Evolutionary conservation across 192 early-diverging fungal species (phyloP), one percentile per base, ranked within the genome.

Genomic region (Umbelopsis sp.): DNA sequence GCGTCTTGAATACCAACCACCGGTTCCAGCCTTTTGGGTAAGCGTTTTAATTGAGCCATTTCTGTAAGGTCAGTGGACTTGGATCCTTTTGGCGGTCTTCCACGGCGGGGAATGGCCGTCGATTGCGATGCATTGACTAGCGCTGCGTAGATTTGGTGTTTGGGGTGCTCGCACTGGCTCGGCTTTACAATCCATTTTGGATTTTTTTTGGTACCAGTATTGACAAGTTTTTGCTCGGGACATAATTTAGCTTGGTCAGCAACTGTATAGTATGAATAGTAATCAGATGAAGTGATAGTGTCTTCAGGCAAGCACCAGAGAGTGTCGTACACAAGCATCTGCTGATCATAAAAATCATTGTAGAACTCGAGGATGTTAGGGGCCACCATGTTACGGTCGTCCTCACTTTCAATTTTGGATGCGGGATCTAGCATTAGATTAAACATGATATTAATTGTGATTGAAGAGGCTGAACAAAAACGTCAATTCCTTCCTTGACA

Each of bases 1-100:
- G 74, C 67, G 25, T 74, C 74, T 20, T 32, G 45, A 51, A 56
- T 41, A 3, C 72, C 77, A 1, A 78, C 77, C 4, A 78, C 77
- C 1, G 62, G 45, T 22, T 73, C 77, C 26, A 78, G 45, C 53
- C 77, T 29, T 68, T 74, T 78, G 43, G 77, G 77, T 21, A 78
- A 43, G 29, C 56, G 56, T 20, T 62, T 62, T 12, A 62, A 3
- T 62, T 62, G 56, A 62, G 56, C 56, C 56, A 16, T 62, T 62
- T 62, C 56, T 11, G 17, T 12, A 10, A 11, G 0, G 11, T 62
- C 56, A 0, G 31, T 36, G 0, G 26, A 1, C 20, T 62, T 62
- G 11, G 56, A 62, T 4, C 56, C 56, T 34, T 62, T 62, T 34
- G 56, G 56, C 7, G 56, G 56, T 16, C 56, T 0, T 62, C 56